Percentiles rank a stretch among this genome's conserved stretches.
Conservation (phyloP, 305 asterid species). For the Fraxinus angustifolia region DNA sequence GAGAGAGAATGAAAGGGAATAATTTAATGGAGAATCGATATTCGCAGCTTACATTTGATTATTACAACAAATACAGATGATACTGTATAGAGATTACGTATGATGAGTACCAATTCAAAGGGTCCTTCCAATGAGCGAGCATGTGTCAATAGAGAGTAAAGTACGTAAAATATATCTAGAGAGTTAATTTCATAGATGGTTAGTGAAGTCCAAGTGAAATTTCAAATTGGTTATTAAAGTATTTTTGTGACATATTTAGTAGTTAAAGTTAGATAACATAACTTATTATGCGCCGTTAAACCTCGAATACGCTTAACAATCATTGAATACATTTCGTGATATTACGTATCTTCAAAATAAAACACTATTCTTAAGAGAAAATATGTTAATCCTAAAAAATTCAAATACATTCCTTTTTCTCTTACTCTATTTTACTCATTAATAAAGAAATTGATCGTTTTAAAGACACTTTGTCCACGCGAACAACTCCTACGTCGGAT, state of each 20-base stretch:
- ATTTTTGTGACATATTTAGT: not conserved
- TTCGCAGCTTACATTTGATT: conserved; percentile 41
- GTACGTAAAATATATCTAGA: not conserved
- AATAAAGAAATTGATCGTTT: not conserved
- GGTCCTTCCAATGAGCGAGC: not conserved
- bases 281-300: not conserved
- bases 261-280: not conserved
- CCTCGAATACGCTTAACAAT: not conserved
- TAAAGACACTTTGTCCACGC: not conserved
- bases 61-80: conserved; percentile 21
- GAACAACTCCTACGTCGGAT: not conserved
- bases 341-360: not conserved
- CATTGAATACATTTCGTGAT: not conserved
- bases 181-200: not conserved
- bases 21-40: conserved; percentile 26
- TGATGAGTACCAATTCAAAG: conserved; percentile 17
- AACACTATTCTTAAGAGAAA: not conserved
- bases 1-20: conserved; percentile 37
- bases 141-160: not conserved
- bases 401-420: not conserved
- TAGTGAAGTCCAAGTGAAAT: not conserved
- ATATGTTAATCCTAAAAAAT: too few relatives aligned
- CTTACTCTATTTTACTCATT: not conserved
- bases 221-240: not conserved
- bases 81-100: not conserved